phyloP scores from a whole-genome alignment of 768 basidiomycete species.

The Agaricus subrufescens region DNA sequence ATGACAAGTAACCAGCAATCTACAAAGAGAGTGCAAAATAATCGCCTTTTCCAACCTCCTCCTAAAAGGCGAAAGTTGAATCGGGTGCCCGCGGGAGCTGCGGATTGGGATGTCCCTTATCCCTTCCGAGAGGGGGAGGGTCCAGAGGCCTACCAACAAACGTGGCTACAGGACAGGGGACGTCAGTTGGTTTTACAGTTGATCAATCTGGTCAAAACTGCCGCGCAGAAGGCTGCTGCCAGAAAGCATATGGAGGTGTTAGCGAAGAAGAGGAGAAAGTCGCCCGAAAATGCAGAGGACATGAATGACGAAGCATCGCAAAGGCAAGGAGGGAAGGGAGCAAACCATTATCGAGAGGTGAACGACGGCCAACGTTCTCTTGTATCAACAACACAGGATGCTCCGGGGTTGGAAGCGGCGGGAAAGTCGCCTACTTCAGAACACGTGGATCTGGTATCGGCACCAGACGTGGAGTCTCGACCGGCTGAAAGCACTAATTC shows the following conservation, averaged over 20 bases:
- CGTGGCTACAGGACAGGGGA: constrained; percentile 62
- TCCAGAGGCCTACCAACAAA: constrained; percentile 55
- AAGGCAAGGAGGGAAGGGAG: background rate
- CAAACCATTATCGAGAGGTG: constrained; percentile 1
- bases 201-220: constrained; percentile 53
- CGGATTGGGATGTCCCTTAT: constrained; percentile 80
- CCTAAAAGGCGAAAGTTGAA: constrained; percentile 60
- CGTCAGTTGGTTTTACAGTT: constrained; percentile 61
- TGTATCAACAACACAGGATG: background rate
- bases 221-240: constrained; percentile 56
- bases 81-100: constrained; percentile 73
- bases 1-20: background rate
- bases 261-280: constrained; percentile 16
- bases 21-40: background rate
- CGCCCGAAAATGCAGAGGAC: constrained; percentile 7
- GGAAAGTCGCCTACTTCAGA: background rate
- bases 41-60: constrained; percentile 17
- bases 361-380: background rate
- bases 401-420: background rate
- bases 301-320: background rate
- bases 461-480: background rate
- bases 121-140: constrained; percentile 72
- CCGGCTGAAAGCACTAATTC: background rate
- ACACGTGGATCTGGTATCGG: too few species aligned
- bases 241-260: constrained; percentile 34